Conservation (phyloP, 169 alveolate species). For the Eimeria falciformis region DNA sequence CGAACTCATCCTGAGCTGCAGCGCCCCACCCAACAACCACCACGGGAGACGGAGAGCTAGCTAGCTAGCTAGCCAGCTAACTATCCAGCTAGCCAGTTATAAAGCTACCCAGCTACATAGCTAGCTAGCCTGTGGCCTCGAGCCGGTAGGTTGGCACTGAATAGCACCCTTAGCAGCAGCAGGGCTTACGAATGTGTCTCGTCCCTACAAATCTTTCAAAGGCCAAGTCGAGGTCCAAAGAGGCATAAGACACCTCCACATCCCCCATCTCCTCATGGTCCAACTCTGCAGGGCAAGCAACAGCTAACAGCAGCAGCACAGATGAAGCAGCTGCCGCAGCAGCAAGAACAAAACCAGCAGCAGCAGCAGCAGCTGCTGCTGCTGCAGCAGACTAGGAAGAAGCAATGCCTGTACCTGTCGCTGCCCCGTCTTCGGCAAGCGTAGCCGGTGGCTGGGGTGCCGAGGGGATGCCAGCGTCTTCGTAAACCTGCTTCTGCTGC, state of each 20-base stretch:
- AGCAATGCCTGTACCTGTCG: neutral
- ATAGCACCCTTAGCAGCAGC: conserved; percentile 12
- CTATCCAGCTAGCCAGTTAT: conserved; percentile 31
- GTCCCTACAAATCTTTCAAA: conserved; percentile 27
- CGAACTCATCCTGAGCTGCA: neutral
- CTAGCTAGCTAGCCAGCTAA: neutral
- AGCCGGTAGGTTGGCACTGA: neutral
- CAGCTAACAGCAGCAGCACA: conserved; percentile 11
- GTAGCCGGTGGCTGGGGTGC: neutral
- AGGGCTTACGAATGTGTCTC: neutral
- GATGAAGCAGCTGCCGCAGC: neutral
- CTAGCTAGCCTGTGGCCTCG: neutral
- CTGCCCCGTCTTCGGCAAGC: neutral
- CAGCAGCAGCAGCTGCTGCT: conserved; percentile 21
- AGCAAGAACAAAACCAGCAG: conserved; percentile 27
- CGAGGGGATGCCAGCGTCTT: neutral
- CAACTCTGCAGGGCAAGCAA: neutral
- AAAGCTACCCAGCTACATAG: neutral
- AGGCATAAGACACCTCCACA: neutral
- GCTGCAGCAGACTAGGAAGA: neutral
- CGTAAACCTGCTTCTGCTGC: conserved; percentile 34
- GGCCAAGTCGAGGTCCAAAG: conserved; percentile 35
- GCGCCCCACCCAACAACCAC: neutral
- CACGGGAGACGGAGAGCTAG: neutral
- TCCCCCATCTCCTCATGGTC: neutral